Conservation (phyloP, 108 stramenopile genomes). For the Nitzschia putrida region DNA sequence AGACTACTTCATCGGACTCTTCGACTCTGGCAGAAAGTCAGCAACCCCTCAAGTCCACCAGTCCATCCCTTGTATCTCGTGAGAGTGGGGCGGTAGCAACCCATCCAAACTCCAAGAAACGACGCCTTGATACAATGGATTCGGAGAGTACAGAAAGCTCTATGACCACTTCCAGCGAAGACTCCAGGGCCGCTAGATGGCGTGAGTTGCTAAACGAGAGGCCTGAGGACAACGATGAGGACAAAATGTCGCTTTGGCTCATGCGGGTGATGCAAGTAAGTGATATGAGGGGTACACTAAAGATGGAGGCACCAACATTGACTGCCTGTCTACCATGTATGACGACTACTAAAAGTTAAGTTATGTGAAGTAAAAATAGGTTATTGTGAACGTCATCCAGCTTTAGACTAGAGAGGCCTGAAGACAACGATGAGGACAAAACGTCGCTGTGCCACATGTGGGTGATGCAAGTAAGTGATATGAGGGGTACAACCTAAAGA, state of each 20-base stretch:
- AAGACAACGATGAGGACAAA: not conserved
- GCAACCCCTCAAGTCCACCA: too few relatives aligned
- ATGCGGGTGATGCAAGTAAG: conserved; percentile 11
- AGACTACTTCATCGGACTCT: not conserved
- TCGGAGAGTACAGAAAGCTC: not conserved
- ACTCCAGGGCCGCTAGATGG: not conserved
- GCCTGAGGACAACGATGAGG: not conserved
- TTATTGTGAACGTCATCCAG: too few relatives aligned
- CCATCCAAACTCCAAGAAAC: not conserved
- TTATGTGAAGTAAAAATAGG: too few relatives aligned
- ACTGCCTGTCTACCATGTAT: too few relatives aligned
- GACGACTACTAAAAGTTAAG: too few relatives aligned
- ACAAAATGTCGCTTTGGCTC: conserved; percentile 5
- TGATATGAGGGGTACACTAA: not conserved
- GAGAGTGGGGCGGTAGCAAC: too few relatives aligned
- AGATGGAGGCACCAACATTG: too few relatives aligned
- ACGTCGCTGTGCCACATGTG: not conserved
- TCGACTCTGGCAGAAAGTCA: not conserved
- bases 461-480: conserved; percentile 1
- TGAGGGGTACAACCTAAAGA: too few relatives aligned
- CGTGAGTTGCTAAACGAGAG: not conserved
- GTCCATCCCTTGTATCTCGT: too few relatives aligned
- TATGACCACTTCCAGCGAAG: not conserved
- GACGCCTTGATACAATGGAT: not conserved
- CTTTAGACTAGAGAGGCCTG: not conserved